phyloP scores from a whole-genome alignment of 495 filamentous ascomycete species.

The Pyrenula aspistea region DNA sequence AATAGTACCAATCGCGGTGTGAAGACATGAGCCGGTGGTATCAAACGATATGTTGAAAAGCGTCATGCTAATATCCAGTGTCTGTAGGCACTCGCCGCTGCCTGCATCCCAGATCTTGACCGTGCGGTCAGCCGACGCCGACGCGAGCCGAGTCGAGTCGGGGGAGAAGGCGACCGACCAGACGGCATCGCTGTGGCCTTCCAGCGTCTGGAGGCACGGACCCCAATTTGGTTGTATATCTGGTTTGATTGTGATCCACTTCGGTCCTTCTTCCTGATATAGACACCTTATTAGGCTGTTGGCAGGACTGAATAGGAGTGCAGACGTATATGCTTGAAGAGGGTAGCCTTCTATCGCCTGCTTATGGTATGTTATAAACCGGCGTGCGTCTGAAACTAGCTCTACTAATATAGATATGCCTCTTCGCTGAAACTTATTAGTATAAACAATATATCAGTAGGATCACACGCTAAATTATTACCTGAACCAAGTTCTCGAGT shows the following conservation, averaged over 20 bases:
- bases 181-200: slow-evolving; percentile 12
- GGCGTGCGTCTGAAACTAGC: slow-evolving; percentile 14
- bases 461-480: neutral
- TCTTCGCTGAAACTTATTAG: slow-evolving; percentile 3
- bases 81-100: slow-evolving; percentile 7
- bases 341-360: slow-evolving; percentile 14
- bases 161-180: slow-evolving; percentile 11
- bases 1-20: slow-evolving; percentile 11
- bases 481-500: slow-evolving; percentile 4
- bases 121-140: slow-evolving; percentile 3
- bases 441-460: neutral
- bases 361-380: slow-evolving; percentile 17
- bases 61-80: slow-evolving; percentile 5
- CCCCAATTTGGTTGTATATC: slow-evolving; percentile 10
- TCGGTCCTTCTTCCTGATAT: slow-evolving; percentile 9
- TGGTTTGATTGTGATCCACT: slow-evolving; percentile 9
- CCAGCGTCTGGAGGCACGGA: slow-evolving; percentile 13
- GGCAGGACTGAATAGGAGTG: slow-evolving; percentile 20
- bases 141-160: slow-evolving; percentile 12
- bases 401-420: slow-evolving; percentile 3
- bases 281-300: slow-evolving; percentile 6
- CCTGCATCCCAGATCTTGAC: slow-evolving; percentile 16
- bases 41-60: slow-evolving; percentile 15
- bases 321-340: slow-evolving; percentile 22
- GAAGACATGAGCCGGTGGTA: slow-evolving; percentile 11